Conservation (phyloP, 768 basidiomycete genomes). For the Rhizopogon sp. region DNA sequence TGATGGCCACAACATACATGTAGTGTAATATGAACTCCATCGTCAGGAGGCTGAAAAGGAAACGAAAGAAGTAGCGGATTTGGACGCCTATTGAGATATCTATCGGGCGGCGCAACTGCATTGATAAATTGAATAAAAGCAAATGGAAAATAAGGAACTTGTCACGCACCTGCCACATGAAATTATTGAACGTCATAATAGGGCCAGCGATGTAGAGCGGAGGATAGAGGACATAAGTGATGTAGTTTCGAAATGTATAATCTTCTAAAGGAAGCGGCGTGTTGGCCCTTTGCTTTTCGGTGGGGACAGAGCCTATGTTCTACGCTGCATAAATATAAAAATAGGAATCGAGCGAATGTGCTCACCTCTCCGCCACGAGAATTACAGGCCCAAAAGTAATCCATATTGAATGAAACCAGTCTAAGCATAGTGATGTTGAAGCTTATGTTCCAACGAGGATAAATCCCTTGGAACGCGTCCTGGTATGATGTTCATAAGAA, state of each 20-base stretch:
- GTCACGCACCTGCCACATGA: conserved; percentile 77
- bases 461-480: conserved; percentile 68
- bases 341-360: neutral
- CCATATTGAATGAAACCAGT: conserved; percentile 89
- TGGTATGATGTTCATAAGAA: conserved; percentile 23
- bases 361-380: conserved; percentile 39
- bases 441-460: conserved; percentile 88
- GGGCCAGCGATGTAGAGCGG: conserved; percentile 96
- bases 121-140: neutral
- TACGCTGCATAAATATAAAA: conserved; percentile 4
- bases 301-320: conserved; percentile 28
- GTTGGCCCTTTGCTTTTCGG: conserved; percentile 57
- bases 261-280: conserved; percentile 48
- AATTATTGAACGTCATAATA: conserved; percentile 95
- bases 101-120: conserved; percentile 58
- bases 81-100: conserved; percentile 35
- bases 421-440: conserved; percentile 98
- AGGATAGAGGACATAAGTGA: conserved; percentile 86
- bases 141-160: neutral
- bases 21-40: conserved; percentile 92
- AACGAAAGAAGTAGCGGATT: conserved; percentile 63
- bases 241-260: conserved; percentile 69
- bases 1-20: conserved; percentile 97
- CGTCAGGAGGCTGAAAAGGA: conserved; percentile 63
- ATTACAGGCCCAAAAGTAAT: conserved; percentile 80